These are phyloP conservation scores for Colletotrichum gigasporum DNA, from an alignment of 2,329 filamentous ascomycete species.

Conservation along the genomic window DNA sequence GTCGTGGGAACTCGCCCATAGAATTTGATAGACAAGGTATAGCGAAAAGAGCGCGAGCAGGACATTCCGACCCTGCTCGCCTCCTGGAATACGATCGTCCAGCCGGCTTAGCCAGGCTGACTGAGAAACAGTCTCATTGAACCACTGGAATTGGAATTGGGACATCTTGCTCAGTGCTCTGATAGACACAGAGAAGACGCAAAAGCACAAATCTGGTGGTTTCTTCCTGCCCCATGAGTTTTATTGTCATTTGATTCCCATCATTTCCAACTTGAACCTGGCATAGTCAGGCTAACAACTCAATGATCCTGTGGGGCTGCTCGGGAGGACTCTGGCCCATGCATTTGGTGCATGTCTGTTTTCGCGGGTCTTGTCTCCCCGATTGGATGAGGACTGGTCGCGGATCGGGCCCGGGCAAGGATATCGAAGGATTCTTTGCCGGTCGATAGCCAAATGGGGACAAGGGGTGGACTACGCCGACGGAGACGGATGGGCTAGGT, in stretches of 20 bases:
- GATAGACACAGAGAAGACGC: not conserved
- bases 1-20: not conserved
- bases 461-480: not conserved
- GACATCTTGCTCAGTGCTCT: not conserved
- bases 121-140: not conserved
- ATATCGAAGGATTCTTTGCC: not conserved
- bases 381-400: not conserved
- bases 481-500: not conserved
- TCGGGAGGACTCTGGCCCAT: not conserved
- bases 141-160: not conserved
- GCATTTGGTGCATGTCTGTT: not conserved
- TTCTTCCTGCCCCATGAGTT: not conserved
- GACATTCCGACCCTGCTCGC: not conserved
- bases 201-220: not conserved
- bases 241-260: not conserved
- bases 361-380: not conserved
- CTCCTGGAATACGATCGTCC: not conserved
- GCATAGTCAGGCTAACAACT: not conserved
- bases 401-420: not conserved
- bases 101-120: not conserved
- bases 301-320: not conserved
- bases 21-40: not conserved
- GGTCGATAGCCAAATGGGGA: not conserved
- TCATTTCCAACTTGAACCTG: not conserved
- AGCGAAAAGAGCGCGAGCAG: not conserved